Evolutionary conservation across 2,329 filamentous ascomycete species (phyloP), one percentile per base, ranked within the genome.

Genomic region (Arthrobotrys musiformis): DNA sequence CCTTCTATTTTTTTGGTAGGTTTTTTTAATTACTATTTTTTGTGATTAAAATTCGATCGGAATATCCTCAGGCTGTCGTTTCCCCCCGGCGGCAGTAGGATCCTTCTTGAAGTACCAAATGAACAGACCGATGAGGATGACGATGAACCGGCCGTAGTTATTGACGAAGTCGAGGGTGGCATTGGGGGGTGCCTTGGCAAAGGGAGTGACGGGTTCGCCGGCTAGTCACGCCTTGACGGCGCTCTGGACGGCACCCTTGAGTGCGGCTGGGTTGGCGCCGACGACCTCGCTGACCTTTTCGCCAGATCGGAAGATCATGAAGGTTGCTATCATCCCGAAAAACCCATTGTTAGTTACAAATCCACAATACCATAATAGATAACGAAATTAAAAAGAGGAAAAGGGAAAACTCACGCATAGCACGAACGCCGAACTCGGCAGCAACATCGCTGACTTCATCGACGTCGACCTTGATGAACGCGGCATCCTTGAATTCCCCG

Each of bases 391-490:
- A n/a, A 19, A 19, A 22, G 15, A 4, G 61, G 30, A 9, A 9
- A n/a, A 63, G 44, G 13, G 19, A 26, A 26, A 37, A 79, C 28
- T 93, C 96, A 69, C 94, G 94, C 93, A 98, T 97, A 83, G 94
- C 93, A 81, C 92, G 90, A 83, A 98, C 89, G 79, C 89, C 89
- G 79, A 95, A 89, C 83, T 95, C 89, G 81, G 90, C 87, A 33
- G 92, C 90, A 60, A 97, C 88, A 0, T 92, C 90, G 80, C 90
- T 86, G 44, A 94, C 86, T 79, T 93, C 87, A 84, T 97, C 94
- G 81, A 97, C 93, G 84, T 98, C 93, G 83, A 97, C 86, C 88
- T 97, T 95, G 88, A 90, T 90, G 85, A 97, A 97, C 84, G 89
- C 86, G 80, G 91, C 87, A 80, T 86, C 83, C 79, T 88, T 84